Conservation (phyloP, 768 basidiomycete species). For the Mycena indigotica region DNA sequence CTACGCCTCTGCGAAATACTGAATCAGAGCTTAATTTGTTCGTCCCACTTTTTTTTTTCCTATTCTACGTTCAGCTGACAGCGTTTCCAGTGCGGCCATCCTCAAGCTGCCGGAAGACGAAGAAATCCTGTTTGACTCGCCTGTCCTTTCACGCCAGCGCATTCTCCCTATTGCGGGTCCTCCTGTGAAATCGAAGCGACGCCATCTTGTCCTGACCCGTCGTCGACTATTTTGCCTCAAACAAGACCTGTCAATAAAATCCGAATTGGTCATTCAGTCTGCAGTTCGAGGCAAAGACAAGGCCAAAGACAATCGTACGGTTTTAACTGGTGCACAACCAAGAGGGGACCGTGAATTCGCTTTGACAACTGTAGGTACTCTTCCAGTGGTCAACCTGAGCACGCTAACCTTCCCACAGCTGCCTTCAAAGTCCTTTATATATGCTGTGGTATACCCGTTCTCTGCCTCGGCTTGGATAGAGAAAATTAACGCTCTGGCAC, state of each 20-base stretch:
- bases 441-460: conserved; percentile 40
- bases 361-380: conserved; percentile 54
- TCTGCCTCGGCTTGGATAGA: conserved; percentile 18
- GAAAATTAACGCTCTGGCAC: conserved; percentile 9
- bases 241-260: conserved; percentile 49
- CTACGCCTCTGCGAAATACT: conserved; percentile 59
- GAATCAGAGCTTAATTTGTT: conserved; percentile 50
- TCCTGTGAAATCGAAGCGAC: conserved; percentile 51
- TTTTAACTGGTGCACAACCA: conserved; percentile 49
- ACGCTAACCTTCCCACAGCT: neutral
- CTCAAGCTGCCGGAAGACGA: conserved; percentile 48
- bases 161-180: conserved; percentile 52
- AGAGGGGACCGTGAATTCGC: conserved; percentile 63
- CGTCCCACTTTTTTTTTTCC: conserved; percentile 21
- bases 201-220: conserved; percentile 61
- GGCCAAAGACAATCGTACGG: conserved; percentile 48
- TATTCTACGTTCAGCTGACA: neutral
- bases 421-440: conserved; percentile 43
- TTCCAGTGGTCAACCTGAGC: neutral
- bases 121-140: conserved; percentile 49
- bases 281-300: conserved; percentile 43
- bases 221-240: conserved; percentile 61
- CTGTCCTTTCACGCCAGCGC: conserved; percentile 59
- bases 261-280: conserved; percentile 49
- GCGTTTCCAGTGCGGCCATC: conserved; percentile 32